phyloP scores from a whole-genome alignment of 1,139 yeast species.

The Saccharomyces hybrid region DNA sequence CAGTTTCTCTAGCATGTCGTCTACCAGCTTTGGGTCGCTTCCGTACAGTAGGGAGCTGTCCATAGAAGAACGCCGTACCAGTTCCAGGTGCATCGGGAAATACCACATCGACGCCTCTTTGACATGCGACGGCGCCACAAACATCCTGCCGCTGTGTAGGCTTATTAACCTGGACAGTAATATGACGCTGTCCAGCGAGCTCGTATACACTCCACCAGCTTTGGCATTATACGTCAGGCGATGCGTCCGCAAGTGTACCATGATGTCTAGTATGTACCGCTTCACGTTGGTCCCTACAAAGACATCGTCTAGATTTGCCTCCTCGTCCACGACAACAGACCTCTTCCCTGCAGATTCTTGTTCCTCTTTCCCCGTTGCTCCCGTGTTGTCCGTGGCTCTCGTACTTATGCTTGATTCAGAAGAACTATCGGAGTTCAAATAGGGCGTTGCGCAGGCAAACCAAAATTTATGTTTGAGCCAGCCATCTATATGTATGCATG shows the following conservation, averaged over 20 bases:
- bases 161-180: conserved; percentile 18
- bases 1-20: conserved; percentile 21
- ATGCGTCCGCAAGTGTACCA: conserved; percentile 30
- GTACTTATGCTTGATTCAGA: neutral
- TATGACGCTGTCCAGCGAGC: conserved; percentile 20
- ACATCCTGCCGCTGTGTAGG: conserved; percentile 12
- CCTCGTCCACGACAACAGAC: neutral
- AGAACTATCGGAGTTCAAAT: neutral
- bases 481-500: conserved; percentile 7
- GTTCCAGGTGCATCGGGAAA: conserved; percentile 27
- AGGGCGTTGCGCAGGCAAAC: conserved; percentile 20
- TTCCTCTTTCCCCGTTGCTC: neutral
- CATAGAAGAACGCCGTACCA: conserved; percentile 18
- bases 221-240: conserved; percentile 24
- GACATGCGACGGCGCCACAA: conserved; percentile 25
- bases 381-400: neutral
- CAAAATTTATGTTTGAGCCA: conserved; percentile 28
- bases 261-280: conserved; percentile 28
- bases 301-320: conserved; percentile 7
- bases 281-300: conserved; percentile 20
- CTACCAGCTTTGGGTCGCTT: conserved; percentile 22
- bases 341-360: neutral
- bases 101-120: conserved; percentile 26
- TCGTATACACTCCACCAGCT: conserved; percentile 29
- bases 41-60: conserved; percentile 29